phyloP scores from a whole-genome alignment of 352 stramenopile genomes.

The Elongisporangium senticosum region DNA sequence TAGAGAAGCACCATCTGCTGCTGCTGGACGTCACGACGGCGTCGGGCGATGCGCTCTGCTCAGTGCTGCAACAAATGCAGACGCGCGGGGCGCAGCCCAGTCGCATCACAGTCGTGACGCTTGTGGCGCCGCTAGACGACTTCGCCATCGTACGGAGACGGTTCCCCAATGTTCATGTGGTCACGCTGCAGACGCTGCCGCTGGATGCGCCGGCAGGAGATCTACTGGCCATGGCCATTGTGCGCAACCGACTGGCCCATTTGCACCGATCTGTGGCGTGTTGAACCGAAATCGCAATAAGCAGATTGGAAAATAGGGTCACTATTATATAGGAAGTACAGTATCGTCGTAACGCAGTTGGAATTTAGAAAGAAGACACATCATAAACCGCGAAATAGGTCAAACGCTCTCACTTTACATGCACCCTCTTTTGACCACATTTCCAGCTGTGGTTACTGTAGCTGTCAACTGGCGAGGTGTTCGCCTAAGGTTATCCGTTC shows the following conservation, averaged over 20 bases:
- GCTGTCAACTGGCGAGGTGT: background rate
- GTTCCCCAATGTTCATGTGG: background rate
- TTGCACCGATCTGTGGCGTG: background rate
- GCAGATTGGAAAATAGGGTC: background rate
- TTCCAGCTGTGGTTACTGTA: too few species aligned
- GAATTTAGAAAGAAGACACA: background rate
- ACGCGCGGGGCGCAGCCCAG: background rate
- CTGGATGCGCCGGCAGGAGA: background rate
- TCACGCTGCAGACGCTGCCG: background rate
- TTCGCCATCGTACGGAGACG: background rate
- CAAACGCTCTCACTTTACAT: background rate
- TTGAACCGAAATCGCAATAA: background rate
- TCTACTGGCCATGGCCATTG: background rate
- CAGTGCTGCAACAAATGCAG: background rate
- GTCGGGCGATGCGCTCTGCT: background rate
- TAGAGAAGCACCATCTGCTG: background rate
- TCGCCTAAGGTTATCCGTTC: background rate
- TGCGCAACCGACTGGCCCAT: background rate
- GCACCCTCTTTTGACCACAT: too few species aligned
- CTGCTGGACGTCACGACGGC: background rate
- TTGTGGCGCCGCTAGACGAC: background rate
- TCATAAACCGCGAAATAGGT: background rate
- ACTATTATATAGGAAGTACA: background rate
- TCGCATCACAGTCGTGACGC: background rate
- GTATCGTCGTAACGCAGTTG: background rate